These are phyloP conservation scores for Pleoardoris graminearum DNA, from an alignment of 2,329 filamentous ascomycete genomes.

Conservation along the genomic window DNA sequence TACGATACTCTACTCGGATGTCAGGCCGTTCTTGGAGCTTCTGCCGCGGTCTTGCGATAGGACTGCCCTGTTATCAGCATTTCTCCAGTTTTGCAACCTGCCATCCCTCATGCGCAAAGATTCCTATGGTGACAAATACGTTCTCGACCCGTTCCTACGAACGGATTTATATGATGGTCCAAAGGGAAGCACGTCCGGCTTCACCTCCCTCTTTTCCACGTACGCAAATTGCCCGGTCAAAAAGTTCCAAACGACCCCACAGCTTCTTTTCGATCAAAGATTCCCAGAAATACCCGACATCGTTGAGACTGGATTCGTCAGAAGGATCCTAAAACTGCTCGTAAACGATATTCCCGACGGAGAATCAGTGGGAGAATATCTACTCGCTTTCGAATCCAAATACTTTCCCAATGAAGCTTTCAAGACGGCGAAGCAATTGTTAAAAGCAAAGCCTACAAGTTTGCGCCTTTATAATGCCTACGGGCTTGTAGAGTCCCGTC, in stretches of 20 bases:
- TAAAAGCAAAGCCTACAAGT: slow-evolving; percentile 69
- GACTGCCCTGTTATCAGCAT: slow-evolving; percentile 66
- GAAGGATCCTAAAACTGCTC: slow-evolving; percentile 60
- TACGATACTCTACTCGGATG: slow-evolving; percentile 77
- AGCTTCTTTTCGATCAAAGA: slow-evolving; percentile 28
- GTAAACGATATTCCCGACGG: slow-evolving; percentile 43
- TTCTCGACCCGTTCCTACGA: slow-evolving; percentile 59
- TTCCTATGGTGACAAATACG: slow-evolving; percentile 43
- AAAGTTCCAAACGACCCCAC: slow-evolving; percentile 26
- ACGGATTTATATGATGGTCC: slow-evolving; percentile 31
- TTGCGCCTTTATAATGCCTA: slow-evolving; percentile 77
- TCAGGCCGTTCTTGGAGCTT: slow-evolving; percentile 64
- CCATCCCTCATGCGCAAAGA: slow-evolving; percentile 54
- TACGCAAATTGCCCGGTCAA: slow-evolving; percentile 19
- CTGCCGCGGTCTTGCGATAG: slow-evolving; percentile 43
- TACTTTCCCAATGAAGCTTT: slow-evolving; percentile 60
- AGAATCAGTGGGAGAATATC: slow-evolving; percentile 66
- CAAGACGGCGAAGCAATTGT: slow-evolving; percentile 71
- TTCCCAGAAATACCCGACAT: slow-evolving; percentile 20
- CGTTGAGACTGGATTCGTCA: slow-evolving; percentile 24
- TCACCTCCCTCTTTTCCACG: slow-evolving; percentile 10
- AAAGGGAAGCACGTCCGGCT: slow-evolving; percentile 13
- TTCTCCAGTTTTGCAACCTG: slow-evolving; percentile 52
- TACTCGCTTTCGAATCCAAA: slow-evolving; percentile 67
- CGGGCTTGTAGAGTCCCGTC: slow-evolving; percentile 68